These are phyloP conservation scores for Daldinia eschscholtzii DNA, from an alignment of 2,329 filamentous ascomycete genomes.

Conservation along the genomic window DNA sequence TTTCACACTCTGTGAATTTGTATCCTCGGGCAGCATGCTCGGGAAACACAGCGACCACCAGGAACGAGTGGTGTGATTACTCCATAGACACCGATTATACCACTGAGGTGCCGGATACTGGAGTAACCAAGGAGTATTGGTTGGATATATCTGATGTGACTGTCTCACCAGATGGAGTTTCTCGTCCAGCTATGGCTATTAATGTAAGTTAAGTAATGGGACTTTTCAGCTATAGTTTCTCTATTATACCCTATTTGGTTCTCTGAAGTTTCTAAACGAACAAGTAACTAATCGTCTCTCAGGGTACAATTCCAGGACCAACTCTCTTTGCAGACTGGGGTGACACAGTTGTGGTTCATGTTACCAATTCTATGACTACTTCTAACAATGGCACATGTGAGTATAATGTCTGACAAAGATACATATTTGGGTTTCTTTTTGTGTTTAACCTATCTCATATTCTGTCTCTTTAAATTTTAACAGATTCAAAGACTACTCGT, in stretches of 20 bases:
- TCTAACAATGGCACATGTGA: slow-evolving; percentile 68
- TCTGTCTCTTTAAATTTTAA: background rate
- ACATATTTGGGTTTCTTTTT: background rate
- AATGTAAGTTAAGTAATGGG: slow-evolving; percentile 47
- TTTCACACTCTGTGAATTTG: slow-evolving; percentile 31
- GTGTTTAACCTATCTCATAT: background rate
- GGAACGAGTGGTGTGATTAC: slow-evolving; percentile 57
- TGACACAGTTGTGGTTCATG: slow-evolving; percentile 62
- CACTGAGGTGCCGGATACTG: slow-evolving; percentile 54
- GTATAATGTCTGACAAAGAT: slow-evolving; percentile 6
- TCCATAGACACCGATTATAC: slow-evolving; percentile 56
- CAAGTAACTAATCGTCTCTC: slow-evolving; percentile 17
- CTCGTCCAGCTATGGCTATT: slow-evolving; percentile 55
- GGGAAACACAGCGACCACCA: slow-evolving; percentile 49
- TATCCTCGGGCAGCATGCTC: slow-evolving; percentile 41
- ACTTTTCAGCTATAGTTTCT: background rate
- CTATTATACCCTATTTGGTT: background rate
- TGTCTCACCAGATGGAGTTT: slow-evolving; percentile 56
- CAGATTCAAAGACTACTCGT: background rate
- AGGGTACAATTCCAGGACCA: slow-evolving; percentile 48
- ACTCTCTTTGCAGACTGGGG: slow-evolving; percentile 63
- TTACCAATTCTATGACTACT: slow-evolving; percentile 62
- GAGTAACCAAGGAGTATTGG: slow-evolving; percentile 58
- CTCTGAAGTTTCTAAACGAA: background rate
- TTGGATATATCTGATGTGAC: slow-evolving; percentile 52